A percentile compares a stretch with the other conserved stretches of the same genome.
Evolutionary conservation across 1,139 yeast genomes (phyloP).

Genomic region (Williopsis jadinii): DNA sequence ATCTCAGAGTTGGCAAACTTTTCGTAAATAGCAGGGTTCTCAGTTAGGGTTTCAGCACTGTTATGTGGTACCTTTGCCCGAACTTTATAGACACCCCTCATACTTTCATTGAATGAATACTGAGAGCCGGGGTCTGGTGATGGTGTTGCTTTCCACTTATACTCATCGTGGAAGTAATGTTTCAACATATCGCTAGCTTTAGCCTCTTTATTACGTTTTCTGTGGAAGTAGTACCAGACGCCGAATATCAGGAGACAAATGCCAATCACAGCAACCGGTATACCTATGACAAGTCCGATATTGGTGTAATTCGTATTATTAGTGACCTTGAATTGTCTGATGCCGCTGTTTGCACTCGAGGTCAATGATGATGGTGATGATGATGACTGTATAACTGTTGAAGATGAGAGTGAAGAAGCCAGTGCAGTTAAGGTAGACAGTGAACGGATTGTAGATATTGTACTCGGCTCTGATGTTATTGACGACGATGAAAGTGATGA

Average conservation of each 20-base stretch:
- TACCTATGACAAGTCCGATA: constrained; percentile 19
- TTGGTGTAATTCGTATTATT: constrained; percentile 6
- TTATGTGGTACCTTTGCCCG: constrained; percentile 3
- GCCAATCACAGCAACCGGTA: constrained; percentile 19
- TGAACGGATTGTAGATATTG: constrained; percentile 13
- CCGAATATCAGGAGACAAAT: constrained; percentile 7
- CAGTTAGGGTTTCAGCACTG: neutral
- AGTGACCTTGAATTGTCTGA: constrained; percentile 4
- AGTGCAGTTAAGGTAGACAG: constrained; percentile 6
- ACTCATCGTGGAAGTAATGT: constrained; percentile 18
- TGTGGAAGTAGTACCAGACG: constrained; percentile 12
- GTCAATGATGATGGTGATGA: neutral
- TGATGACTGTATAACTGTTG: no score
- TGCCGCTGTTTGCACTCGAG: constrained; percentile 1
- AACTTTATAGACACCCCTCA: constrained; percentile 12
- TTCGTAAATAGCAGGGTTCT: neutral
- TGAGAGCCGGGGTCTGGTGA: constrained; percentile 6
- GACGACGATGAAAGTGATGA: neutral
- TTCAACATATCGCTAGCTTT: constrained; percentile 7
- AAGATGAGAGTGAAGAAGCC: neutral
- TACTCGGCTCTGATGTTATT: neutral
- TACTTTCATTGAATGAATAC: constrained; percentile 1
- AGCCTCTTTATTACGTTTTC: constrained; percentile 4
- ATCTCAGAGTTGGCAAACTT: constrained; percentile 10
- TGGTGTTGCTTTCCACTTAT: constrained; percentile 16